A percentile compares a stretch with the other conserved stretches of the same genome.
Conservation (phyloP, 805 yeast species). For the Cyberlindnera misumaiensis region DNA sequence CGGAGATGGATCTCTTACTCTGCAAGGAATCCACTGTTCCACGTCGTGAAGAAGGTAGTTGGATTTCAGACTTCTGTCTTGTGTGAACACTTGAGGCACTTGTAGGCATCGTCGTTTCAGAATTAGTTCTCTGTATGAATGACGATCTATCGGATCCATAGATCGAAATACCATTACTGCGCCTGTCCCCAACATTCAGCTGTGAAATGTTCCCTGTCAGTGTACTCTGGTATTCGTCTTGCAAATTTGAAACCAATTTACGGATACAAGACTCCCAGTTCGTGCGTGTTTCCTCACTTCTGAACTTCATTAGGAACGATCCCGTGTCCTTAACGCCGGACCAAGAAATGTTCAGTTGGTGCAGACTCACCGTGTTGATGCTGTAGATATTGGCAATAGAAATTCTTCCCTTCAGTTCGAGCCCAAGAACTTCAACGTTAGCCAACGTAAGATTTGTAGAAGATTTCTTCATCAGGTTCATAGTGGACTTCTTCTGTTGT, state of each 20-base stretch:
- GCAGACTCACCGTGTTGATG: constrained; percentile 40
- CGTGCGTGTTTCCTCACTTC: constrained; percentile 73
- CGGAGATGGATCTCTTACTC: constrained; percentile 32
- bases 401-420: constrained; percentile 75
- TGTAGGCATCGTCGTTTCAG: constrained; percentile 14
- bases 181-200: constrained; percentile 19
- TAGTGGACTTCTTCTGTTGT: constrained; percentile 41
- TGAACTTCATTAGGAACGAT: constrained; percentile 72
- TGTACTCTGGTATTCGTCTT: constrained; percentile 19
- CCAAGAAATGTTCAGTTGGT: constrained; percentile 66
- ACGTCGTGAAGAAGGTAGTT: constrained; percentile 15
- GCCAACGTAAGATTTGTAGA: constrained; percentile 18
- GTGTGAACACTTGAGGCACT: constrained; percentile 14
- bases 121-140: constrained; percentile 17
- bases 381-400: constrained; percentile 61
- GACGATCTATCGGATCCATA: constrained; percentile 21
- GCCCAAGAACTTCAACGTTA: constrained; percentile 26
- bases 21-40: constrained; percentile 22
- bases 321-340: constrained; percentile 85
- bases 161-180: constrained; percentile 23
- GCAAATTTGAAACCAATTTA: constrained; percentile 30
- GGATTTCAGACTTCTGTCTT: constrained; percentile 24
- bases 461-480: constrained; percentile 34
- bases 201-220: constrained; percentile 10
- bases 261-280: constrained; percentile 77